Evolutionary conservation across 495 filamentous ascomycete genomes (phyloP), one percentile per base, ranked within the genome.

Genomic region (Talaromyces trachyspermus): DNA sequence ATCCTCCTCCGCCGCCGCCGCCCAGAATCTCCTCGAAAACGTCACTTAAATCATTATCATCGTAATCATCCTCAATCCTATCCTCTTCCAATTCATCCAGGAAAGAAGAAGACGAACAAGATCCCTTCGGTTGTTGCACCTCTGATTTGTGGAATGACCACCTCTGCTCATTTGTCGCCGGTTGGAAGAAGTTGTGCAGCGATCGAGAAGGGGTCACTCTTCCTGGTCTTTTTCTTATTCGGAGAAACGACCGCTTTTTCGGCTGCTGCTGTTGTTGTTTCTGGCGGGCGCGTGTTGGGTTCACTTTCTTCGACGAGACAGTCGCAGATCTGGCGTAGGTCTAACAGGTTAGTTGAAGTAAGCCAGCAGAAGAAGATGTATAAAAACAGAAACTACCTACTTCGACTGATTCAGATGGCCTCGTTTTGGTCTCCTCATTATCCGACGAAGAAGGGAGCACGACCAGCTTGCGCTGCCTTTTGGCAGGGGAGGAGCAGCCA

Each of bases 21-120:
- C 17, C 5, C 9, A 8, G 35, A 38, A 11, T 11, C 6, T 38
- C 35, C 14, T 38, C 17, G 12, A n/a, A n/a, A n/a, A n/a, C n/a
- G n/a, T n/a, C n/a, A n/a, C n/a, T n/a, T n/a, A n/a, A n/a, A n/a
- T n/a, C 69, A 26, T 5, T 26, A 49, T 74, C 69, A 38, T 69
- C 71, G 7, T 69, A 76, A 46, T 45, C 44, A 51, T 78, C 74
- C 35, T 76, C 74, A 48, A 78, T 75, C 5, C 63, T 30, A 48
- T 75, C 74, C 17, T 69, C 59, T 32, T 65, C 61, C 27, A 59
- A 39, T 17, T 50, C 42, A 25, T 62, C 56, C 17, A 47, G 22
- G 12, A 45, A 46, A 2, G 50, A 42, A n/a, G n/a, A n/a, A n/a
- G n/a, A n/a, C n/a, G n/a, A n/a, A n/a, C n/a, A n/a, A n/a, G 39